Conservation (phyloP, 768 basidiomycete species). For the Serendipita sp. region DNA sequence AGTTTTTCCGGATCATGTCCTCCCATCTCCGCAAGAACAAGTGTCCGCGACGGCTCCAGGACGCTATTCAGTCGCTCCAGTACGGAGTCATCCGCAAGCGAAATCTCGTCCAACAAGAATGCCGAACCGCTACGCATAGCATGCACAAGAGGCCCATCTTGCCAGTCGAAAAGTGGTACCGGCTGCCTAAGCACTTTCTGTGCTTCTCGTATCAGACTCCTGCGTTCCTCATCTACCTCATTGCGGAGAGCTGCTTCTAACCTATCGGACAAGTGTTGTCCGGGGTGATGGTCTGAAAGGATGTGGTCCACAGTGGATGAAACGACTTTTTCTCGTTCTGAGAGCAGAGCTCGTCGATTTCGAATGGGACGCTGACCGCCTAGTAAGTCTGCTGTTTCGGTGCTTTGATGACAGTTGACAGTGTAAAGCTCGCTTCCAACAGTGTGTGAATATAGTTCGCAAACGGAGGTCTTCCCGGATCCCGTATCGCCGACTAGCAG, state of each 20-base stretch:
- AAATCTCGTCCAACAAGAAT: constrained; percentile 91
- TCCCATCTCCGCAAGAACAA: constrained; percentile 87
- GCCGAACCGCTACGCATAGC: constrained; percentile 78
- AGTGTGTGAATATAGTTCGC: constrained; percentile 70
- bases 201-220: constrained; percentile 24
- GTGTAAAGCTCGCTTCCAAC: constrained; percentile 43
- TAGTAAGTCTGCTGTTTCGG: constrained; percentile 92
- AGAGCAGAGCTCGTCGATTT: constrained; percentile 44
- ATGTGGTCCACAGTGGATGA: constrained; percentile 14
- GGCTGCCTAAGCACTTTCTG: constrained; percentile 33
- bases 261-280: constrained; percentile 16
- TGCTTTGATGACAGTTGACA: constrained; percentile 95
- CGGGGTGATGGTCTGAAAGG: constrained; percentile 11
- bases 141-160: constrained; percentile 87
- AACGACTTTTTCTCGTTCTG: constrained; percentile 24
- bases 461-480: constrained; percentile 93
- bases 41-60: constrained; percentile 74
- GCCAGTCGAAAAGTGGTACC: constrained; percentile 88
- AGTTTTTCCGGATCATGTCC: constrained; percentile 56
- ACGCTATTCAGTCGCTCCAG: constrained; percentile 95
- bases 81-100: constrained; percentile 94
- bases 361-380: constrained; percentile 84
- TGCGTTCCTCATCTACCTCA: background rate
- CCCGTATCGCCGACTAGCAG: constrained; percentile 95
- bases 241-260: constrained; percentile 21